Base-by-base conservation (phyloP, 306 rosid species). In the Vicia faba region DNA sequence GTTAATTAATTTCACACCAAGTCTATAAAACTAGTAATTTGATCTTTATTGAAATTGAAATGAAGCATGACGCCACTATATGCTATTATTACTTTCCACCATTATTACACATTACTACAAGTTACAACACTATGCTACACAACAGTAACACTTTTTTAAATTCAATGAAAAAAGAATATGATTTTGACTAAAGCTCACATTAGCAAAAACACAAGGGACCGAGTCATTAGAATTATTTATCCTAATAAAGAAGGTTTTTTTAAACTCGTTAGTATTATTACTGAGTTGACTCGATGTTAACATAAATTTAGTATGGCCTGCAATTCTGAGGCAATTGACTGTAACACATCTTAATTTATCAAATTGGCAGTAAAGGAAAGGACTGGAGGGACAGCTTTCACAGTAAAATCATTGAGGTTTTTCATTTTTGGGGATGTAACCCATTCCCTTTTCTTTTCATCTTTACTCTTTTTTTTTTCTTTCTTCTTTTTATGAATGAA, bases 331-430 rank as follows among this genome's bases (percentile, higher is more conserved):
- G 14, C 75, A 82, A 75, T 62, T 55, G 82, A 78, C 88, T 79
- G 87, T 78, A 81, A 83, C 89, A 69, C 80, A 29, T 76, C 83
- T 85, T 73, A 81, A 75, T 81, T 79, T 81, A 87, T 87, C 93
- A 83, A 81, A 77, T 75, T 80, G 84, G 28, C 80, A 72, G 73
- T 35, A 69, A 58, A 74, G 80, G 81, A 77, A 70, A 49, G 66
- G 75, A 76, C 61, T 71, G 59, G 71, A 54, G 75, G 59, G 71
- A 43, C 85, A 81, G 82, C 80, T 74, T 81, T 74, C 75, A 28
- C 82, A 70, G 82, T 78, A 70, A 76, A 78, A 81, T 81, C 80
- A 77, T 81, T 81, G 80, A 36, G 67, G 58, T 68, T 73, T 65
- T 54, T 63, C 51, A 44, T 57, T 62, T 62, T 48, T 49, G 8